Evolutionary conservation across 768 basidiomycete species (phyloP), one percentile per base, ranked within the genome.

Genomic region (Cyathus striatus): DNA sequence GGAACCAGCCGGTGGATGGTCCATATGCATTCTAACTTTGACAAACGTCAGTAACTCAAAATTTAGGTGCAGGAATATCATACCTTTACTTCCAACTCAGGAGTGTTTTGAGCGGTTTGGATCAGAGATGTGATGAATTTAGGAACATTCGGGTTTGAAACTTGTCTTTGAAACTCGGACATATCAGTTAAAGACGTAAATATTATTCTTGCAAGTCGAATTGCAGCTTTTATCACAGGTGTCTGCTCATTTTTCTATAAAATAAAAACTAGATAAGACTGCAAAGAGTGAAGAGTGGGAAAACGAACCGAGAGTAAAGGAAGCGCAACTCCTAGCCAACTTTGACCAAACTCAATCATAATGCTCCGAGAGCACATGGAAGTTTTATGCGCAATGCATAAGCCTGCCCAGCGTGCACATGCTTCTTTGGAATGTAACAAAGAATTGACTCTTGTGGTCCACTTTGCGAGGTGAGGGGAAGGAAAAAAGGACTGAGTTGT

Each of bases 151-250:
- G 90, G 89, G 4, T 72, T 68, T 25, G 76, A 76, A 3, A 90
- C 67, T 60, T 91, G 89, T 55, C 90, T 71, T 56, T 90, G 86
- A 60, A 90, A 91, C 60, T 91, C 90, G 23, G 81, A 68, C n/a
- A 77, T 66, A 56, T 79, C 76, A 18, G 64, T 63, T 2, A 82
- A 78, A 41, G 64, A 66, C 21, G 71, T 74, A 54, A 90, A 85
- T 3, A 92, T 72, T 17, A 71, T 62, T 32, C 74, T 60, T 38
- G 87, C 53, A 14, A 90, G 77, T 35, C 81, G 72, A n/a, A 87
- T 73, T 10, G 79, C 68, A 3, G 79, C 81, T 57, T 79, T 86
- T 27, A 80, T 44, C 7, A 69, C 69, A 21, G 86, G 79, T 2
- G 61, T 16, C 3, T 80, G 65, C 63, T 90, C 86, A 51, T 75